Evolutionary conservation across 106 monocot species (phyloP).

Genomic region (Dioscorea zingiberensis): DNA sequence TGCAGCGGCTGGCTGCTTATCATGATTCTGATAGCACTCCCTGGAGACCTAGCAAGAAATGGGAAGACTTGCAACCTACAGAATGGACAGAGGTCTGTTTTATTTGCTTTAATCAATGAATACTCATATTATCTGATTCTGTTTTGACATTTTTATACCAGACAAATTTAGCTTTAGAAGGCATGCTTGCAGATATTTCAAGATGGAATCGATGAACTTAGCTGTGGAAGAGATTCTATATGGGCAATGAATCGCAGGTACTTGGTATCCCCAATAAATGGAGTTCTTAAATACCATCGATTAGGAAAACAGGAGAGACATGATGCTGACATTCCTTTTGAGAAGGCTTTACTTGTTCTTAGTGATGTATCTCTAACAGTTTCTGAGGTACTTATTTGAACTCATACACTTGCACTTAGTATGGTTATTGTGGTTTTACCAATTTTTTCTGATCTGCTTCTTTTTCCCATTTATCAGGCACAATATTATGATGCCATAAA

Average conservation of each 20-base stretch:
- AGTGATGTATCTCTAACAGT: constrained; percentile 80
- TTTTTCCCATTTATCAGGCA: constrained; percentile 41
- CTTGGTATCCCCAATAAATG: constrained; percentile 95
- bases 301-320: constrained; percentile 82
- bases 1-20: constrained; percentile 78
- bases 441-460: background rate
- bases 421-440: background rate
- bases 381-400: constrained; percentile 57
- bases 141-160: too few relatives aligned
- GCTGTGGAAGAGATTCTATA: constrained; percentile 19
- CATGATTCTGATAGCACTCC: constrained; percentile 83
- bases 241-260: constrained; percentile 57
- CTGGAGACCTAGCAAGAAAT: constrained; percentile 68
- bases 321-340: constrained; percentile 59
- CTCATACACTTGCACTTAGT: background rate
- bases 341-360: constrained; percentile 80
- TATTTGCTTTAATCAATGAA: background rate
- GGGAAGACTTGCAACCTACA: constrained; percentile 74
- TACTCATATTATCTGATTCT: too few relatives aligned
- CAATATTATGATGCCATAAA: constrained; percentile 96
- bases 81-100: constrained; percentile 86
- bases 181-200: constrained; percentile 61
- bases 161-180: background rate
- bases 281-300: constrained; percentile 85
- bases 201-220: constrained; percentile 68